Conservation (phyloP, 2,329 filamentous ascomycete species). For the Lecanosticta acicola region DNA sequence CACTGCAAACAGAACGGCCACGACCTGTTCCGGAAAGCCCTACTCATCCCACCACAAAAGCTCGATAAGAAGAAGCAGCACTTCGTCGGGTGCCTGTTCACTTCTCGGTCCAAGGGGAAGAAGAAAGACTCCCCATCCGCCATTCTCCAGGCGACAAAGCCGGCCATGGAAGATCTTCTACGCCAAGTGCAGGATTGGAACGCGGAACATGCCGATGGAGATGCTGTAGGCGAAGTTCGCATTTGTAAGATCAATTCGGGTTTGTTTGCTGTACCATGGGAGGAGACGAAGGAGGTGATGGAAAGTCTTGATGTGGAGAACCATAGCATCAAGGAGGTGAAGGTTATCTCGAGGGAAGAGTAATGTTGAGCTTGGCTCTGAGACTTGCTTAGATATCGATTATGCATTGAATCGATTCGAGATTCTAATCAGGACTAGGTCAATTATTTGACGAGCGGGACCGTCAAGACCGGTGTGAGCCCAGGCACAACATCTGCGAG, state of each 20-base stretch:
- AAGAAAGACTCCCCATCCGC: conserved; percentile 36
- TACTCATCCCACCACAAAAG: conserved; percentile 49
- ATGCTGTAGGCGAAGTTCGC: conserved; percentile 15
- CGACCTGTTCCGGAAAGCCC: conserved; percentile 41
- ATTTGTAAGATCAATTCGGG: conserved; percentile 48
- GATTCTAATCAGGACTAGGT: too few species aligned
- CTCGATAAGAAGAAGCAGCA: conserved; percentile 33
- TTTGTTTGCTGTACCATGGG: conserved; percentile 53
- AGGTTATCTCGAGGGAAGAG: conserved; percentile 19
- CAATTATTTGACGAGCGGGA: too few species aligned
- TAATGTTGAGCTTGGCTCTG: neutral
- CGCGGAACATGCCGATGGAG: conserved; percentile 2
- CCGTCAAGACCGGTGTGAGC: too few species aligned
- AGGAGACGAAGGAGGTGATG: conserved; percentile 42
- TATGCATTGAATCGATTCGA: too few species aligned
- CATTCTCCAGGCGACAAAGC: conserved; percentile 47
- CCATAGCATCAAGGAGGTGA: conserved; percentile 13
- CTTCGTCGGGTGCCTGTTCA: conserved; percentile 57
- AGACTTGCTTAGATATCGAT: too few species aligned
- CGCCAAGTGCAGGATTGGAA: conserved; percentile 35
- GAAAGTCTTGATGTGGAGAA: conserved; percentile 33
- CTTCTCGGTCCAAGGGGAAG: conserved; percentile 46
- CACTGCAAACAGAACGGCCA: conserved; percentile 41
- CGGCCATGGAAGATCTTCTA: conserved; percentile 47
- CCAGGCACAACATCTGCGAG: too few species aligned